Evolutionary conservation across 2,329 filamentous ascomycete species (phyloP).

Genomic region (Penicillium hordei): DNA sequence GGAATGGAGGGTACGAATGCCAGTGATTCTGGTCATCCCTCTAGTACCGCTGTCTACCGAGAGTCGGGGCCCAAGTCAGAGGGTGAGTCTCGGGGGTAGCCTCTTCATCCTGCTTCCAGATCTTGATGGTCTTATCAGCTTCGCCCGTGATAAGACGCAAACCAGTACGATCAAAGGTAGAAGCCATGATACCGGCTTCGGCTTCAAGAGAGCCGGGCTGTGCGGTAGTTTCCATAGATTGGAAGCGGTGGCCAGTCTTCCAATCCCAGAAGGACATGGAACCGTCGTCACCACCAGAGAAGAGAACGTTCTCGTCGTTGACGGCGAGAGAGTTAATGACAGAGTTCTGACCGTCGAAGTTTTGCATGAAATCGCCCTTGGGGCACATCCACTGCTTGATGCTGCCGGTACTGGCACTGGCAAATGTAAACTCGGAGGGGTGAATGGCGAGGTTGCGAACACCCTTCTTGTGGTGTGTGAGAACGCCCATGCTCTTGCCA

Average conservation of each 20-base stretch:
- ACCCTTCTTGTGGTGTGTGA: conserved; percentile 98
- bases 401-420: conserved; percentile 82
- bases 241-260: conserved; percentile 93
- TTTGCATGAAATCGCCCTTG: conserved; percentile 98
- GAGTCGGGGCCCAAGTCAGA: conserved; percentile 82
- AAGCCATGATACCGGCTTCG: conserved; percentile 91
- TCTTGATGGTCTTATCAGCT: conserved; percentile 97
- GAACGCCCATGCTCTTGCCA: conserved; percentile 90
- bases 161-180: conserved; percentile 86
- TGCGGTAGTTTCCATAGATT: conserved; percentile 83
- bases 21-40: neutral
- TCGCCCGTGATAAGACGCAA: conserved; percentile 89
- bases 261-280: conserved; percentile 98
- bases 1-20: conserved; percentile 14
- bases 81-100: conserved; percentile 91
- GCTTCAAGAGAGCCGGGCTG: conserved; percentile 93
- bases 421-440: conserved; percentile 94
- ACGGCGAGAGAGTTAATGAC: conserved; percentile 94
- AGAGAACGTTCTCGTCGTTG: conserved; percentile 92
- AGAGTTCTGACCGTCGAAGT: conserved; percentile 93
- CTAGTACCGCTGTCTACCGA: conserved; percentile 74
- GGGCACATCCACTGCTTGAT: conserved; percentile 99
- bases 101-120: conserved; percentile 91
- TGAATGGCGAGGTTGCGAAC: conserved; percentile 82
- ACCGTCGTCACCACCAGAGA: conserved; percentile 93